Evolutionary conservation across 2,329 filamentous ascomycete species (phyloP).

Genomic region (Diaporthe longicolla): DNA sequence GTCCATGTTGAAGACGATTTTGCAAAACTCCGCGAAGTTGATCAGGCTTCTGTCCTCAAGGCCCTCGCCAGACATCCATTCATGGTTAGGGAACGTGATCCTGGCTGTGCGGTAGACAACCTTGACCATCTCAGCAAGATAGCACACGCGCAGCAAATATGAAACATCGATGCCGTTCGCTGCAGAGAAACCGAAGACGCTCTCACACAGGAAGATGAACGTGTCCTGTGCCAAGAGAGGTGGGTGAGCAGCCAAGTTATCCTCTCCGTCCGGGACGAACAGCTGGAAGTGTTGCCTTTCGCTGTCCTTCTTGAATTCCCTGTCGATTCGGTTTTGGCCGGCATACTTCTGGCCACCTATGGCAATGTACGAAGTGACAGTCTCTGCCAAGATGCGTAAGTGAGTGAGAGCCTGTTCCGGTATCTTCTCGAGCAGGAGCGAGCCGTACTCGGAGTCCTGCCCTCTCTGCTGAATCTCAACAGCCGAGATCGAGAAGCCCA

Average conservation of each 20-base stretch:
- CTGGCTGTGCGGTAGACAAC: slow-evolving; percentile 74
- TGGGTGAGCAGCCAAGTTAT: not conserved
- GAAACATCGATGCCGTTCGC: slow-evolving; percentile 80
- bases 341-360: slow-evolving; percentile 77
- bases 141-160: slow-evolving; percentile 87
- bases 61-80: slow-evolving; percentile 48
- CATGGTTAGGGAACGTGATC: slow-evolving; percentile 62
- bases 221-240: slow-evolving; percentile 78
- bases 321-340: slow-evolving; percentile 72
- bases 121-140: slow-evolving; percentile 91
- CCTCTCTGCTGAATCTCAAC: slow-evolving; percentile 95
- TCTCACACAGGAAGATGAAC: slow-evolving; percentile 87
- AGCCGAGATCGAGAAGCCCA: slow-evolving; percentile 89
- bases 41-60: slow-evolving; percentile 60
- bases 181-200: slow-evolving; percentile 77
- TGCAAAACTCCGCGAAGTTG: slow-evolving; percentile 70
- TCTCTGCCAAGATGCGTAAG: slow-evolving; percentile 89
- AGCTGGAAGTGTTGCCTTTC: slow-evolving; percentile 82
- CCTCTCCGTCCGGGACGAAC: slow-evolving; percentile 65
- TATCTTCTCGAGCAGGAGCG: slow-evolving; percentile 85
- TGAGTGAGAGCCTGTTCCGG: slow-evolving; percentile 88
- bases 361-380: slow-evolving; percentile 85
- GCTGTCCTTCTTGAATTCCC: slow-evolving; percentile 77
- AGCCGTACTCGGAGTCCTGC: slow-evolving; percentile 78
- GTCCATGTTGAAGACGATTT: slow-evolving; percentile 61